phyloP scores from a whole-genome alignment of 148 eudicot species.

The Nepenthes mirabilis region DNA sequence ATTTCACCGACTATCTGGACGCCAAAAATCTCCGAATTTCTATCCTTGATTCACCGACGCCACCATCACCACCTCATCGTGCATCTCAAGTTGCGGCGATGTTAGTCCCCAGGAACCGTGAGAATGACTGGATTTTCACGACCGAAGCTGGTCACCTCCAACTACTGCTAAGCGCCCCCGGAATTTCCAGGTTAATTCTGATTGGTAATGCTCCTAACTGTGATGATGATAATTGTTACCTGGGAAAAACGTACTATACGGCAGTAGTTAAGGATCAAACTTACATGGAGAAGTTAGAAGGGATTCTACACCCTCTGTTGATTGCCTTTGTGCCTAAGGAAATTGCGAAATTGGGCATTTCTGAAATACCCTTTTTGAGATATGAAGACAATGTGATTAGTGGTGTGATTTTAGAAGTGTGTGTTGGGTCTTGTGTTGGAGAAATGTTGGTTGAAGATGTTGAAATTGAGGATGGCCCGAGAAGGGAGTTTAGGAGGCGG shows the following conservation, averaged over 20 bases:
- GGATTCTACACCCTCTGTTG: conserved; percentile 27
- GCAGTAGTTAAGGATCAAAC: conserved; percentile 5
- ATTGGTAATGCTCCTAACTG: conserved; percentile 29
- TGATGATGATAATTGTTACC: conserved; percentile 4
- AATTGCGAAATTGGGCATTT: conserved; percentile 11
- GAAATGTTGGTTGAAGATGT: conserved; percentile 77
- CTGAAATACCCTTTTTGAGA: conserved; percentile 36
- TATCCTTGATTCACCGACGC: conserved; percentile 67
- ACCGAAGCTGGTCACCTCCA: conserved; percentile 71
- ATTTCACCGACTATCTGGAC: conserved; percentile 12
- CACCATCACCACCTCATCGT: conserved; percentile 12
- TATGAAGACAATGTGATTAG: conserved; percentile 58
- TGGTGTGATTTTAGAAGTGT: conserved; percentile 33
- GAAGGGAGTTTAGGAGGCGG: conserved; percentile 54
- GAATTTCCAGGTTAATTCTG: conserved; percentile 61
- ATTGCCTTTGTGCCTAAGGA: conserved; percentile 43
- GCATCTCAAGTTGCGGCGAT: conserved; percentile 48
- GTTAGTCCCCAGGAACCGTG: conserved; percentile 59
- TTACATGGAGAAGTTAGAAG: conserved; percentile 11
- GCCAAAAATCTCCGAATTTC: conserved; percentile 43
- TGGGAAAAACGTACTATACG: conserved; percentile 7
- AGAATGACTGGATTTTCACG: conserved; percentile 73
- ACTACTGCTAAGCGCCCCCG: conserved; percentile 29
- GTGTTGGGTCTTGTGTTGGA: conserved; percentile 48
- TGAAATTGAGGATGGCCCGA: conserved; percentile 28